Conservation (phyloP, 1,284 basidiomycete genomes). For the Hortiboletus rubellus region DNA sequence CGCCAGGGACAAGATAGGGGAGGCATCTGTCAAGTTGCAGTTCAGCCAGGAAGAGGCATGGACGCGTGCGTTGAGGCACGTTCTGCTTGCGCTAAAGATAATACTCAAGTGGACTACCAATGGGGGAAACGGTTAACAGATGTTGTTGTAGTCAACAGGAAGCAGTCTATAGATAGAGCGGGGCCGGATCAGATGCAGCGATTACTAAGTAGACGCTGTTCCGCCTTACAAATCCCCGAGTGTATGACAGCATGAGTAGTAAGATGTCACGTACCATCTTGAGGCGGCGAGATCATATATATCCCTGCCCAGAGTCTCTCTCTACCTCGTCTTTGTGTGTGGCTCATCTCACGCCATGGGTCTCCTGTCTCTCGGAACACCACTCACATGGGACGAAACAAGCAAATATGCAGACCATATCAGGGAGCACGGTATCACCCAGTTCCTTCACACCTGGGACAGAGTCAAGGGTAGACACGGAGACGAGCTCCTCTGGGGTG, state of each 20-base stretch:
- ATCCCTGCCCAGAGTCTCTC: not conserved
- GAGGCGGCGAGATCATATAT: too few relatives aligned
- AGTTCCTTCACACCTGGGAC: constrained; percentile 94
- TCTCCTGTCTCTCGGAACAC: constrained; percentile 91
- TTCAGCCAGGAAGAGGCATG: constrained; percentile 95
- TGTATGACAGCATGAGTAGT: too few relatives aligned
- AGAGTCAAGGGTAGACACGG: constrained; percentile 89
- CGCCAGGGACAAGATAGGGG: constrained; percentile 92
- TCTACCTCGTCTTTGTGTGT: not conserved
- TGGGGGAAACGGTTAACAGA: constrained; percentile 58
- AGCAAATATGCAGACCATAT: constrained; percentile 90
- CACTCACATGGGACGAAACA: constrained; percentile 90
- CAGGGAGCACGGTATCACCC: constrained; percentile 89
- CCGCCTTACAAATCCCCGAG: too few relatives aligned
- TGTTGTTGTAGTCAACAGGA: not conserved
- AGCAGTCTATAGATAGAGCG: not conserved
- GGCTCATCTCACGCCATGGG: constrained; percentile 64
- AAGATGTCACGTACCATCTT: too few relatives aligned
- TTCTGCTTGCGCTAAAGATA: constrained; percentile 86
- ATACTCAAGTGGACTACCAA: constrained; percentile 83
- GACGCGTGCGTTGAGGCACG: constrained; percentile 92
- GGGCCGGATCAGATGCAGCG: too few relatives aligned
- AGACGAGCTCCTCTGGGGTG: constrained; percentile 97
- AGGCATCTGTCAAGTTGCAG: constrained; percentile 90
- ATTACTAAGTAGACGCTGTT: too few relatives aligned